A percentile compares a stretch with the other conserved stretches of the same genome.
Conservation (phyloP, 2,329 filamentous ascomycete species). For the Biscogniauxia sp. region DNA sequence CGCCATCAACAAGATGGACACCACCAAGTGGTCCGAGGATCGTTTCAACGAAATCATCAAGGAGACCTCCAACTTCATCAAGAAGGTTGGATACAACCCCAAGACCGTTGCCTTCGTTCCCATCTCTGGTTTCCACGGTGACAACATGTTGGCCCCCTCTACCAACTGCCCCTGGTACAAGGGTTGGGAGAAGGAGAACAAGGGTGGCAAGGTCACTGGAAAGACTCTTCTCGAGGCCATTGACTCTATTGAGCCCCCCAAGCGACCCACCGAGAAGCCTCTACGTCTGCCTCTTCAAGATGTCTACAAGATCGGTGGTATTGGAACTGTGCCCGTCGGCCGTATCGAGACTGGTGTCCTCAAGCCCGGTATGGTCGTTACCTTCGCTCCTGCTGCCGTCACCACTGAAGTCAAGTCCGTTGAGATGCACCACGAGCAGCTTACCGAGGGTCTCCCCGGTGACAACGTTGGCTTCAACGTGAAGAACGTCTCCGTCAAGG, state of each 20-base stretch:
- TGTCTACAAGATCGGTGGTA: slow-evolving; percentile 99
- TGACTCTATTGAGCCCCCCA: slow-evolving; percentile 88
- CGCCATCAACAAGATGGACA: slow-evolving; percentile 99
- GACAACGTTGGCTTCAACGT: slow-evolving; percentile 99
- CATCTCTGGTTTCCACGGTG: slow-evolving; percentile 99
- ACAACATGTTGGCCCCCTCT: slow-evolving; percentile 96
- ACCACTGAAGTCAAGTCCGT: slow-evolving; percentile 99
- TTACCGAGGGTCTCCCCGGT: slow-evolving; percentile 89
- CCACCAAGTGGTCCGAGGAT: slow-evolving; percentile 93
- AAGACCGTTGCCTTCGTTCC: slow-evolving; percentile 98
- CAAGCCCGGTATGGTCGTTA: slow-evolving; percentile 90
- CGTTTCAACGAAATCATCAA: slow-evolving; percentile 99
- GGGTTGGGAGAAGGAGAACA: slow-evolving; percentile 97
- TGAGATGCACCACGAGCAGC: slow-evolving; percentile 99
- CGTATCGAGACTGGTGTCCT: slow-evolving; percentile 99
- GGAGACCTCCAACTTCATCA: slow-evolving; percentile 99
- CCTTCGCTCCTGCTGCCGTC: slow-evolving; percentile 97
- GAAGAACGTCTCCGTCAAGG: slow-evolving; percentile 99
- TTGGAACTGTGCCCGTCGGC: slow-evolving; percentile 98
- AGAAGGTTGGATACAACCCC: slow-evolving; percentile 99
- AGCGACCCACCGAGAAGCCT: slow-evolving; percentile 96
- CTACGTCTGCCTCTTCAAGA: slow-evolving; percentile 99
- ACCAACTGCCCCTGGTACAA: slow-evolving; percentile 99
- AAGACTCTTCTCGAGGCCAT: slow-evolving; percentile 99
- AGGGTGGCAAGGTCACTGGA: slow-evolving; percentile 78